Conservation (phyloP, 2,329 filamentous ascomycete species). For the Penicillium oxalicum region DNA sequence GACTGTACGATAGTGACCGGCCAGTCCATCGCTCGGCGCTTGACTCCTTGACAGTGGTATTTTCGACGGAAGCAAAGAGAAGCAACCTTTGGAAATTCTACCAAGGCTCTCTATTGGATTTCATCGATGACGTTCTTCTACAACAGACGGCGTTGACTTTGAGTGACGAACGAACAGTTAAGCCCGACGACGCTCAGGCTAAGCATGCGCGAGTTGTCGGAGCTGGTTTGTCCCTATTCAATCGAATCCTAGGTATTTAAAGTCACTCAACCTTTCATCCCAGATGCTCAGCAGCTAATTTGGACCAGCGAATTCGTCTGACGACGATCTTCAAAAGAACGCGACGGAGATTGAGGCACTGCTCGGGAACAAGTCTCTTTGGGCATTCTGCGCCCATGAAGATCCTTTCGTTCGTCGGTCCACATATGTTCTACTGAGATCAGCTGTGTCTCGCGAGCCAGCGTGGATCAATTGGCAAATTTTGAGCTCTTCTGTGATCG, state of each 20-base stretch:
- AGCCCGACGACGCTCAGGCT: slow-evolving; percentile 72
- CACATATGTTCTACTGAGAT: slow-evolving; percentile 51
- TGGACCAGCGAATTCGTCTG: slow-evolving; percentile 28
- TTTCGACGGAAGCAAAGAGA: slow-evolving; percentile 74
- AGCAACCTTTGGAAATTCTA: slow-evolving; percentile 72
- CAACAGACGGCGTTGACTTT: slow-evolving; percentile 74
- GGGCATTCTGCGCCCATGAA: slow-evolving; percentile 52
- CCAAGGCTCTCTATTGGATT: slow-evolving; percentile 73
- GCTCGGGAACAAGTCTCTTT: slow-evolving; percentile 57
- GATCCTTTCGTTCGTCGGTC: slow-evolving; percentile 55
- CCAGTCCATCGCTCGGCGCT: slow-evolving; percentile 68
- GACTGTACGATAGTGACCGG: slow-evolving; percentile 78
- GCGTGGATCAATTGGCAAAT: slow-evolving; percentile 55
- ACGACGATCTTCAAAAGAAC: slow-evolving; percentile 54
- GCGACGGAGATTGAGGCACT: slow-evolving; percentile 59
- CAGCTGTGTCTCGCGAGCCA: slow-evolving; percentile 45
- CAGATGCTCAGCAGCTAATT: slow-evolving; percentile 4
- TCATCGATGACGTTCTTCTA: slow-evolving; percentile 68
- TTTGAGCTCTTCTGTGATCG: slow-evolving; percentile 64
- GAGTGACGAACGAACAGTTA: slow-evolving; percentile 83
- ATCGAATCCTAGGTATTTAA: slow-evolving; percentile 45
- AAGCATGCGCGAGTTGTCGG: slow-evolving; percentile 78
- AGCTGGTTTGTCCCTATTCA: slow-evolving; percentile 51
- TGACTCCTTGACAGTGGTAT: slow-evolving; percentile 68
- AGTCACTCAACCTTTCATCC: slow-evolving; percentile 1